Conservation (phyloP, 163 green algal genomes). For the Prototheca stagnorum region DNA sequence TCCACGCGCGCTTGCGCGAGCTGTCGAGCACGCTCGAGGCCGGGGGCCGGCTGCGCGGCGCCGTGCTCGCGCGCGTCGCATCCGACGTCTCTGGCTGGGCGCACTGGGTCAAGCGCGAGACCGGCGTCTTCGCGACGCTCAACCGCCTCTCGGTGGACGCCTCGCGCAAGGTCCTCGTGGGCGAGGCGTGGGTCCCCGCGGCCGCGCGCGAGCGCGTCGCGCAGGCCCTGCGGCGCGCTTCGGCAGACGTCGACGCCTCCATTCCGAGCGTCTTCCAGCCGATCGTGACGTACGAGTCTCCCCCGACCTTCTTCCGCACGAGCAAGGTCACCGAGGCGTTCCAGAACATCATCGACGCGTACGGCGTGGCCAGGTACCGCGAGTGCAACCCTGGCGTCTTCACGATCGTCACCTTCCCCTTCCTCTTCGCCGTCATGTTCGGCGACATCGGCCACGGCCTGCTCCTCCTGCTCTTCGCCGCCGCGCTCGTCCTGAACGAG, state of each 20-base stretch:
- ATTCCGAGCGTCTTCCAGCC: conserved; percentile 79
- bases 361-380: conserved; percentile 75
- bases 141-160: conserved; percentile 95
- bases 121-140: conserved; percentile 89
- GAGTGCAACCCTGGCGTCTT: conserved; percentile 85
- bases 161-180: conserved; percentile 83
- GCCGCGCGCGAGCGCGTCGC: conserved; percentile 40
- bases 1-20: conserved; percentile 66
- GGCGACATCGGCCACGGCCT: conserved; percentile 88
- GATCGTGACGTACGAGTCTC: conserved; percentile 60
- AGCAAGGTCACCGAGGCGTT: conserved; percentile 81
- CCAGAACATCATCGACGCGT: conserved; percentile 79
- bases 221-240: conserved; percentile 46
- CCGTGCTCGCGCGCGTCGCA: conserved; percentile 55
- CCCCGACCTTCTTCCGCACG: conserved; percentile 86
- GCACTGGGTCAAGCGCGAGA: conserved; percentile 62
- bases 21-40: conserved; percentile 84
- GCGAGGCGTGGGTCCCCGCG: conserved; percentile 83
- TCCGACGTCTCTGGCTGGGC: conserved; percentile 32
- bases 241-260: conserved; percentile 25
- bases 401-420: conserved; percentile 96
- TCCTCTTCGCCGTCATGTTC: conserved; percentile 99
- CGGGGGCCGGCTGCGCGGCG: conserved; percentile 53
- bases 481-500: conserved; percentile 74
- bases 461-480: conserved; percentile 69